Conservation (phyloP, 2,329 filamentous ascomycete species). For the Pseudocercospora fuligena region DNA sequence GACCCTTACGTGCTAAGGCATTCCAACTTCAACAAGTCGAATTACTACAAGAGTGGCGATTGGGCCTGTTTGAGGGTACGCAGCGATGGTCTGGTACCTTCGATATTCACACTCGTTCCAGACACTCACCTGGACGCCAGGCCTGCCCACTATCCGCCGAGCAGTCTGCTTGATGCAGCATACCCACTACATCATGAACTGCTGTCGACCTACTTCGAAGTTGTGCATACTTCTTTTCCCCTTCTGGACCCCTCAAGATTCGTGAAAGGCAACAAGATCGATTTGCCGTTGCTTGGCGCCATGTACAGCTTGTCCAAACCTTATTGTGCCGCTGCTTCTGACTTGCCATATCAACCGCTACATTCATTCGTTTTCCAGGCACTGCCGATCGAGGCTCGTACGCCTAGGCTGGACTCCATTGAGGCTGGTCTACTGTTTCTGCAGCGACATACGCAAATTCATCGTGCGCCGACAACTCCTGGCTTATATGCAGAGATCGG, state of each 20-base stretch:
- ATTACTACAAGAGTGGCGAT: slow-evolving; percentile 29
- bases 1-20: slow-evolving; percentile 31
- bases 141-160: slow-evolving; percentile 28
- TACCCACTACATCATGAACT: slow-evolving; percentile 32
- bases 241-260: slow-evolving; percentile 30
- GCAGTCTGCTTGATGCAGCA: slow-evolving; percentile 26
- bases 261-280: slow-evolving; percentile 32
- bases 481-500: slow-evolving; percentile 31
- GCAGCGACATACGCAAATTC: slow-evolving; percentile 27
- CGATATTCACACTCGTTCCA: slow-evolving; percentile 28
- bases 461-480: slow-evolving; percentile 23
- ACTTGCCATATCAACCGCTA: slow-evolving; percentile 16
- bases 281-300: slow-evolving; percentile 26
- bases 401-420: slow-evolving; percentile 29
- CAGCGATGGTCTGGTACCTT: slow-evolving; percentile 15
- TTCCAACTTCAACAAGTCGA: slow-evolving; percentile 30
- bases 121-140: slow-evolving; percentile 26
- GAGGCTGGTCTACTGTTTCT: slow-evolving; percentile 29
- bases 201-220: slow-evolving; percentile 31
- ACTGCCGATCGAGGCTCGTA: slow-evolving; percentile 26
- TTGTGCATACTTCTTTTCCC: slow-evolving; percentile 31
- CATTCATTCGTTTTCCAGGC: slow-evolving; percentile 29
- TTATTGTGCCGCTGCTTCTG: slow-evolving; percentile 25
- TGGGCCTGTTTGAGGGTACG: slow-evolving; percentile 29
- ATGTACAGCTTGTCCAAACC: slow-evolving; percentile 32